Evolutionary conservation across 2,329 filamentous ascomycete species (phyloP).

Genomic region (Penicillium sp.): DNA sequence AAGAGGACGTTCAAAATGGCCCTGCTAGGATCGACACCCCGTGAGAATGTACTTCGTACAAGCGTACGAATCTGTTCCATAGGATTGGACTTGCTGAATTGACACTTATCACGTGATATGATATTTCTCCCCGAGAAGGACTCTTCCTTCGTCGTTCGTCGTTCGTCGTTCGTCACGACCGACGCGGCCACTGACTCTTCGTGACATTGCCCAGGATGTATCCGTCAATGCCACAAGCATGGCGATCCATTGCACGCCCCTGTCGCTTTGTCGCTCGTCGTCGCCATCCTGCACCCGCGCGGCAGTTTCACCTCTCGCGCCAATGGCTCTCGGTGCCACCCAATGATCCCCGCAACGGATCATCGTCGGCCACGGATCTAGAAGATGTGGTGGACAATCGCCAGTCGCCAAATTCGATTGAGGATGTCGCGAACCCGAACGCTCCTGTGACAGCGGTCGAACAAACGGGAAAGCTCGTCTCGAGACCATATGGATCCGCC

Average conservation of each 20-base stretch:
- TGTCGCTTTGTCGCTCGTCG: constrained; percentile 42
- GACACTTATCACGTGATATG: constrained; percentile 20
- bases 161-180: constrained; percentile 8
- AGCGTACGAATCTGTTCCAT: neutral
- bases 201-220: constrained; percentile 35
- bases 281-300: constrained; percentile 36
- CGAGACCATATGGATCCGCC: constrained; percentile 43
- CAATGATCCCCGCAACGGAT: constrained; percentile 31
- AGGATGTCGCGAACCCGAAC: constrained; percentile 17
- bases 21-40: neutral
- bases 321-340: constrained; percentile 32
- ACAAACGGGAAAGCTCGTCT: constrained; percentile 26
- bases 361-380: constrained; percentile 16
- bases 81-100: neutral
- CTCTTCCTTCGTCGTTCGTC: neutral
- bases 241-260: constrained; percentile 38
- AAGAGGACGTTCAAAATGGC: neutral
- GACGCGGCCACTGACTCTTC: constrained; percentile 13
- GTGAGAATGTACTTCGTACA: neutral
- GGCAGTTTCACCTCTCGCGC: constrained; percentile 38
- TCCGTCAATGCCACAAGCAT: constrained; percentile 42
- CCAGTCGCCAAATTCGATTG: constrained; percentile 22
- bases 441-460: constrained; percentile 13
- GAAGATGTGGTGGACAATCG: constrained; percentile 26
- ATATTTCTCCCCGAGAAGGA: constrained; percentile 16